These are phyloP conservation scores for Leccinum longicurvipes DNA, from an alignment of 768 basidiomycete species.

Conservation along the genomic window DNA sequence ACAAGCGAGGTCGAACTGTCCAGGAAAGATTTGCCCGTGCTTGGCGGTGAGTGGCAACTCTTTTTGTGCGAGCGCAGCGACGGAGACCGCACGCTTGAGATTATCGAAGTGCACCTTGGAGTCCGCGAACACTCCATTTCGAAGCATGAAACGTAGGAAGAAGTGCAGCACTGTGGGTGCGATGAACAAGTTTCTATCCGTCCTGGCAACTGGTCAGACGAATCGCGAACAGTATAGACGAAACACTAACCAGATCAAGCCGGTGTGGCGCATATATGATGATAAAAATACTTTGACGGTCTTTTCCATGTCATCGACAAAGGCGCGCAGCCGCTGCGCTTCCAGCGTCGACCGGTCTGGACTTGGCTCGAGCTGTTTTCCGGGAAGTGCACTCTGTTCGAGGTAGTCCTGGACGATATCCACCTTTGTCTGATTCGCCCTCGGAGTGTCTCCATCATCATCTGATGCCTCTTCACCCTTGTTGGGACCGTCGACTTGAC, in stretches of 20 bases:
- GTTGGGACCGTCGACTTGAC: slow-evolving; percentile 26
- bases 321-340: slow-evolving; percentile 38
- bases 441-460: slow-evolving; percentile 25
- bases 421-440: slow-evolving; percentile 16
- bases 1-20: slow-evolving; percentile 48
- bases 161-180: slow-evolving; percentile 44
- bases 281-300: slow-evolving; percentile 65
- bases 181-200: slow-evolving; percentile 39
- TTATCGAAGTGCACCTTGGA: slow-evolving; percentile 15
- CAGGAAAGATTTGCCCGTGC: slow-evolving; percentile 38
- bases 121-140: slow-evolving; percentile 40
- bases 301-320: slow-evolving; percentile 61
- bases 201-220: slow-evolving; percentile 31
- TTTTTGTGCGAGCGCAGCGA: slow-evolving; percentile 36
- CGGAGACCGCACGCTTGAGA: slow-evolving; percentile 43
- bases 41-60: slow-evolving; percentile 43
- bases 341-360: slow-evolving; percentile 11
- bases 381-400: slow-evolving; percentile 28
- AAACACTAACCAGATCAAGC: slow-evolving; percentile 55
- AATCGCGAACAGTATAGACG: background rate
- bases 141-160: slow-evolving; percentile 44
- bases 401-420: slow-evolving; percentile 28
- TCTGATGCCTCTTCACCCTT: slow-evolving; percentile 32
- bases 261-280: slow-evolving; percentile 61
- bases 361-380: slow-evolving; percentile 27